Base-by-base conservation (phyloP, 306 rosid genomes). In the Ammopiptanthus mongolicus region DNA sequence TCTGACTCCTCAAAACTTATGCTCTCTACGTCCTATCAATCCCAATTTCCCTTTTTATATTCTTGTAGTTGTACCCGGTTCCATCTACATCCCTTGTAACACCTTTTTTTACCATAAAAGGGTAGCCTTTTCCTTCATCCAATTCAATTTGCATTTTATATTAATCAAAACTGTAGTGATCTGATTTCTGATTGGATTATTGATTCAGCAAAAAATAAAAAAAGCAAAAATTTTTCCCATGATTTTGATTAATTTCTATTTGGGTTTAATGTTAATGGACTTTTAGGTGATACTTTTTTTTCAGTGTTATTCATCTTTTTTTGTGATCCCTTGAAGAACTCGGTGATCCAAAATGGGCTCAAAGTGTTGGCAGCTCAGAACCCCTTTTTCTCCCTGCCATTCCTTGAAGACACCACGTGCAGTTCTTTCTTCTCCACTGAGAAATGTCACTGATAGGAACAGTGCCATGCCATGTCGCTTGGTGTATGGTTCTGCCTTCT, bases 281-380 rank as follows among this genome's bases (percentile, higher is more conserved):
- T 50, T 70, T 65, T 46, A n/a, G 63, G 51, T 76, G 13, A 6
- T 37, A 5, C 6, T 18, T 75, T 29, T 75, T 29, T 50, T 58
- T 17, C 15, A 46, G 46, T 33, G 82, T 55, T 33, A n/a, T 67
- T 76, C 65, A 46, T 50, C 65, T 17, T 37, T 58, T 37, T 57
- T 74, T 69, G 48, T 69, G 57, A 8, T 37, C 50, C 31, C 23
- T 79, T 17, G 31, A 82, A 71, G 29, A 55, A 70, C 47, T 70
- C 56, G 77, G 61, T 21, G 23, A 76, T 23, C 22, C 23, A 69
- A 53, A 15, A 91, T 91, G 93, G 87, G 46, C 4, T 81, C 81
- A 72, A 67, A 75, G 65, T 73, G 56, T 73, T 74, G 81, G 83
- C 82, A 74, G 29, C 42, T 82, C 15, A 57, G 46, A 28, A 71